Percentiles rank a stretch among this genome's conserved stretches.
These are phyloP conservation scores for Brassica juncea DNA, from an alignment of 345 rosid genomes.

Conservation along the genomic window DNA sequence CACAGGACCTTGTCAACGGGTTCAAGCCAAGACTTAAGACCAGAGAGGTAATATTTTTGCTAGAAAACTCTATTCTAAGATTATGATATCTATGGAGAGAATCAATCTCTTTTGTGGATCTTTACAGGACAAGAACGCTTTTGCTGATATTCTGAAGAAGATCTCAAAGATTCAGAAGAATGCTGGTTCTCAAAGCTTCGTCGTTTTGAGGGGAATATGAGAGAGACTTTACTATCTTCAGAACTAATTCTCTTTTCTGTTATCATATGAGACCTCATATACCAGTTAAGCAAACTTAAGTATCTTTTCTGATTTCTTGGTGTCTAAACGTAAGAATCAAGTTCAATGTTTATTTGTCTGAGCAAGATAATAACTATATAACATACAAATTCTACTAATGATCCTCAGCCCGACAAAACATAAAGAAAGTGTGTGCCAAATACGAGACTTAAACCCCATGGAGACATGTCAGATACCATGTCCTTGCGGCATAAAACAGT, in stretches of 20 bases:
- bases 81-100: neutral
- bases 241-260: neutral
- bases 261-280: constrained; percentile 5
- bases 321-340: neutral
- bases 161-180: constrained; percentile 93
- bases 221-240: constrained; percentile 6
- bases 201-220: constrained; percentile 72
- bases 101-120: neutral
- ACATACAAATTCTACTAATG: neutral
- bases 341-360: neutral
- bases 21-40: constrained; percentile 73
- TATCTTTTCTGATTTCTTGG: neutral
- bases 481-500: too few relatives aligned
- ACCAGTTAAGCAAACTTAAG: constrained; percentile 6
- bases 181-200: constrained; percentile 62
- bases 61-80: neutral
- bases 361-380: neutral
- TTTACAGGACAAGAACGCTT: constrained; percentile 82
- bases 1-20: constrained; percentile 84
- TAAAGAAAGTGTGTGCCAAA: neutral
- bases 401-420: neutral
- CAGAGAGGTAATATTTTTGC: constrained; percentile 52
- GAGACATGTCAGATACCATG: neutral
- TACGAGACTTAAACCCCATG: neutral
- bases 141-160: constrained; percentile 72